These are phyloP conservation scores for Kingdonia uniflora DNA, from an alignment of 164 flowering plant species.

Conservation along the genomic window DNA sequence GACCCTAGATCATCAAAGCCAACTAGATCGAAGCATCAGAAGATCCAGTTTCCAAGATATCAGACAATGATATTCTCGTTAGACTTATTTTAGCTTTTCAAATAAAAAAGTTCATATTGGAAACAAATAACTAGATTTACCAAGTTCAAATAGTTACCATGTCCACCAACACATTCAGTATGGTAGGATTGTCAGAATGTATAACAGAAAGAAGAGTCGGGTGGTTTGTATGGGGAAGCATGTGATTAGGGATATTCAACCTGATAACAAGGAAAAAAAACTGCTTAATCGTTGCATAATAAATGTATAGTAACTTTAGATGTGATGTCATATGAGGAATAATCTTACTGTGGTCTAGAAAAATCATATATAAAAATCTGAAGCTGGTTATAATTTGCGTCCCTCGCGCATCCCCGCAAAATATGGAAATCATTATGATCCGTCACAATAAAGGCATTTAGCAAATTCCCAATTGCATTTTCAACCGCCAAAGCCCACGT, in stretches of 20 bases:
- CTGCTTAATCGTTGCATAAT: background rate
- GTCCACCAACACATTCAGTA: conserved; percentile 84
- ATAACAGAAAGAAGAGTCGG: conserved; percentile 69
- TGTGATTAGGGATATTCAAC: conserved; percentile 59
- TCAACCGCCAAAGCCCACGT: conserved; percentile 83
- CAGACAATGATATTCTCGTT: background rate
- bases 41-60: background rate
- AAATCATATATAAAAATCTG: conserved; percentile 79
- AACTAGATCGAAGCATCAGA: too few species aligned
- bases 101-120: too few species aligned
- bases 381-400: conserved; percentile 50
- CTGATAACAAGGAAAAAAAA: conserved; percentile 22
- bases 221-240: conserved; percentile 80
- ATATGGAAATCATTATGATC: conserved; percentile 62
- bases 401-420: conserved; percentile 66
- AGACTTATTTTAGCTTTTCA: too few species aligned
- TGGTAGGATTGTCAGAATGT: conserved; percentile 56
- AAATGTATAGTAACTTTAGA: background rate
- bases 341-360: conserved; percentile 52
- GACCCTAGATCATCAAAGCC: too few species aligned
- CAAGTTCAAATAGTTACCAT: conserved; percentile 32
- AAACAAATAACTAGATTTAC: background rate
- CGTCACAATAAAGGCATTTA: conserved; percentile 89
- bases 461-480: conserved; percentile 66
- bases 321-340: background rate